Percentiles rank a stretch among this genome's conserved stretches.
These are phyloP conservation scores for Paecilomyces niveus DNA, from an alignment of 2,329 filamentous ascomycete genomes.

Conservation along the genomic window DNA sequence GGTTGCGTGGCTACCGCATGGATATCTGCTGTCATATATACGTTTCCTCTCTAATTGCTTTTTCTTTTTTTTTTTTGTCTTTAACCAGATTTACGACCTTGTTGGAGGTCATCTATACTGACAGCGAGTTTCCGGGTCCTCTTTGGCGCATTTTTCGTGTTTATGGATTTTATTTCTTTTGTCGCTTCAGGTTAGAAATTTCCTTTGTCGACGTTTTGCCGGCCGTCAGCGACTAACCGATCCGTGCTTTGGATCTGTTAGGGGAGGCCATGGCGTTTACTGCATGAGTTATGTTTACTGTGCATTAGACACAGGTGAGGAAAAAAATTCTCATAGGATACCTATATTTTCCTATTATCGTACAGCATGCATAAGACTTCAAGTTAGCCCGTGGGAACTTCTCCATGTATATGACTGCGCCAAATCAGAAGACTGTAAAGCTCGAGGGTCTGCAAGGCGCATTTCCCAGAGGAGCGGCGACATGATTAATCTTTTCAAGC, in stretches of 20 bases:
- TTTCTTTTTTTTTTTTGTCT: background rate
- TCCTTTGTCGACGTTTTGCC: background rate
- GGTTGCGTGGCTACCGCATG: background rate
- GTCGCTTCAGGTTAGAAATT: background rate
- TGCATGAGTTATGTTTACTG: background rate
- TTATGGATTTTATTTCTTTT: background rate
- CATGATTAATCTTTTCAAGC: too few relatives aligned
- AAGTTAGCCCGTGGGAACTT: background rate
- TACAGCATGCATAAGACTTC: background rate
- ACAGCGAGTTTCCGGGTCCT: background rate
- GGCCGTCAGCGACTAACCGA: background rate
- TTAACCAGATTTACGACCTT: background rate
- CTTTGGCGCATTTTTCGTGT: background rate
- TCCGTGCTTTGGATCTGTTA: background rate
- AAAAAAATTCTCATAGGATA: background rate
- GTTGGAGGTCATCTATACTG: background rate
- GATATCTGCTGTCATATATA: background rate
- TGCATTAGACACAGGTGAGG: background rate
- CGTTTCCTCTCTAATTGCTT: background rate
- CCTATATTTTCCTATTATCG: background rate
- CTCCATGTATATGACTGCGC: background rate
- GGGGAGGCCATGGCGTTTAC: background rate
- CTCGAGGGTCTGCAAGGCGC: too few relatives aligned
- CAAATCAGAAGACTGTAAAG: too few relatives aligned
- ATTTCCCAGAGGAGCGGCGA: too few relatives aligned